phyloP scores from a whole-genome alignment of 805 yeast genomes.

The Saturnispora ahearnii region DNA sequence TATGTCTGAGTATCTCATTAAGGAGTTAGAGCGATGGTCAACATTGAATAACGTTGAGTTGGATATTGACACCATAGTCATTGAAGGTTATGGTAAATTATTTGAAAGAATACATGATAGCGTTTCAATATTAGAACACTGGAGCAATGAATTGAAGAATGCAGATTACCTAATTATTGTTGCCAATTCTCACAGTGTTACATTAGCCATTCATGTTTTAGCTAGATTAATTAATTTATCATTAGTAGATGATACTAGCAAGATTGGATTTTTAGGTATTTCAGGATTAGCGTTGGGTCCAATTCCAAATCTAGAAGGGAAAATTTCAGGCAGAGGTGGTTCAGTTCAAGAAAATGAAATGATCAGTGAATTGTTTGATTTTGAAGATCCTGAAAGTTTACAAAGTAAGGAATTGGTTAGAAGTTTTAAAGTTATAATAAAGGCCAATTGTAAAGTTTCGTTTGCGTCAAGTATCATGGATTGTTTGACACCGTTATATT shows the following conservation, averaged over 20 bases:
- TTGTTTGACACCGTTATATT: slow-evolving; percentile 86
- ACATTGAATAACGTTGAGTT: slow-evolving; percentile 29
- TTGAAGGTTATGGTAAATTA: slow-evolving; percentile 88
- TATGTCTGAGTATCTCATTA: slow-evolving; percentile 75
- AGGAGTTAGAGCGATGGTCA: slow-evolving; percentile 61
- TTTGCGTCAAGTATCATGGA: slow-evolving; percentile 85
- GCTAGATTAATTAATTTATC: slow-evolving; percentile 36
- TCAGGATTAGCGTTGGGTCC: slow-evolving; percentile 94
- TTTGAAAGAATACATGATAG: slow-evolving; percentile 73
- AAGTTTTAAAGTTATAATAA: slow-evolving; percentile 56
- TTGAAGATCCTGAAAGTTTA: slow-evolving; percentile 63
- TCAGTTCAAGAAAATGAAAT: slow-evolving; percentile 82
- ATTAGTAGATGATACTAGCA: slow-evolving; percentile 43
- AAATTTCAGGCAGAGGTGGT: slow-evolving; percentile 55
- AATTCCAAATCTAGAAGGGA: slow-evolving; percentile 76
- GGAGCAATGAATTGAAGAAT: slow-evolving; percentile 43
- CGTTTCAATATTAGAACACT: slow-evolving; percentile 56
- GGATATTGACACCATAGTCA: slow-evolving; percentile 70
- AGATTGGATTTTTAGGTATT: slow-evolving; percentile 78
- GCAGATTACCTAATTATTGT: slow-evolving; percentile 82
- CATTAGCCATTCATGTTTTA: slow-evolving; percentile 71
- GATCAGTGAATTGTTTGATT: slow-evolving; percentile 75
- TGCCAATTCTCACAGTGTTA: slow-evolving; percentile 89
- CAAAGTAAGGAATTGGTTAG: slow-evolving; percentile 65
- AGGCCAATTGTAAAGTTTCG: slow-evolving; percentile 64